phyloP scores from a whole-genome alignment of 2,329 filamentous ascomycete genomes.

The Niveomyces coronatus region DNA sequence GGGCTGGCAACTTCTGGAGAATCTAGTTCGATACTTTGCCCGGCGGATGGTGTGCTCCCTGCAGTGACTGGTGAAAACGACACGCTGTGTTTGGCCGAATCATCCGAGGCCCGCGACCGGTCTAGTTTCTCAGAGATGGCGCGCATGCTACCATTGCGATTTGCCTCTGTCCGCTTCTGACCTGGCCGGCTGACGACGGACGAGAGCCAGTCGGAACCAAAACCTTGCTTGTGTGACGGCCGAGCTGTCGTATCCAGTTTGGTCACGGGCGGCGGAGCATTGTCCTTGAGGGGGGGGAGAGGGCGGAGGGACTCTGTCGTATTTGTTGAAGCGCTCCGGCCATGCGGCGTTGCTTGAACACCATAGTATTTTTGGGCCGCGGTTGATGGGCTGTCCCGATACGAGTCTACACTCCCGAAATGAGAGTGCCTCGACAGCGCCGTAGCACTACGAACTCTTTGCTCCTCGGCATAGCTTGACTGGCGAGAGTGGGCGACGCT shows the following conservation, averaged over 20 bases:
- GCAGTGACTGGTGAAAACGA: constrained; percentile 62
- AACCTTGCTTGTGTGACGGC: constrained; percentile 31
- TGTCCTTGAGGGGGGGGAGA: constrained; percentile 42
- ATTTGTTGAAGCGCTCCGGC: constrained; percentile 50
- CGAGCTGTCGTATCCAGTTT: constrained; percentile 39
- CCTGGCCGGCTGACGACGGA: constrained; percentile 39
- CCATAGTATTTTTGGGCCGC: constrained; percentile 64
- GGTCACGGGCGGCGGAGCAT: constrained; percentile 46
- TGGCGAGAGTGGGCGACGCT: constrained; percentile 53
- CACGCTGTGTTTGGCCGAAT: constrained; percentile 42
- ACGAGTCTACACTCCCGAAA: constrained; percentile 69
- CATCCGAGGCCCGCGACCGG: constrained; percentile 23
- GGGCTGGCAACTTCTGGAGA: constrained; percentile 49
- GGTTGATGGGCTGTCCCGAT: constrained; percentile 53
- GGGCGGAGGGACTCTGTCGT: constrained; percentile 46
- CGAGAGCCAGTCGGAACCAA: constrained; percentile 47
- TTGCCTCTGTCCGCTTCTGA: constrained; percentile 35
- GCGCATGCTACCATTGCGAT: constrained; percentile 61
- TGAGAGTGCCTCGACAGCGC: constrained; percentile 64
- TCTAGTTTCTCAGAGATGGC: constrained; percentile 74
- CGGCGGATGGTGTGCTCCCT: constrained; percentile 57
- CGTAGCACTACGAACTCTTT: constrained; percentile 54
- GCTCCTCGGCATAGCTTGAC: constrained; percentile 68
- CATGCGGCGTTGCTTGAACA: constrained; percentile 34
- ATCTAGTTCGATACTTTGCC: constrained; percentile 67